These are phyloP conservation scores for Termitomyces sp. DNA, from an alignment of 1,284 basidiomycete species.

Conservation along the genomic window DNA sequence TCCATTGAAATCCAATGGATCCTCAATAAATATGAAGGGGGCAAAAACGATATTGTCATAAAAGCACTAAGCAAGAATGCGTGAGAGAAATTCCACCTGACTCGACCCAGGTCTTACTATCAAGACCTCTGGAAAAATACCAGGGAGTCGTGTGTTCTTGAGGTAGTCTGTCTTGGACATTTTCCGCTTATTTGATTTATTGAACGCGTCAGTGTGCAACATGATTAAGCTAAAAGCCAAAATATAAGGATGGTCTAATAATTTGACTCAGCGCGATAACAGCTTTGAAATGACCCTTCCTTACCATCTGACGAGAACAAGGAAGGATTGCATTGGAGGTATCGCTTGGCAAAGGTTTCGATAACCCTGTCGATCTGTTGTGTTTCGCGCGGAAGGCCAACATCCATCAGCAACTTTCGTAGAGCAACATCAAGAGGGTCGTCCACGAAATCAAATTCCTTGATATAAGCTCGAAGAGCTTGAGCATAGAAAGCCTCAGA, in stretches of 20 bases:
- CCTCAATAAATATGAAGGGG: conserved; percentile 95
- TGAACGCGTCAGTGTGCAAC: conserved; percentile 98
- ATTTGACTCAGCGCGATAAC: background rate
- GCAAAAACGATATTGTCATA: conserved; percentile 96
- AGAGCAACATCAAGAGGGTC: conserved; percentile 92
- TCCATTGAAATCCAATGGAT: conserved; percentile 68
- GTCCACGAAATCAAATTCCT: conserved; percentile 74
- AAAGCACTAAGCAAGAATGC: conserved; percentile 61
- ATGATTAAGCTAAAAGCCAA: conserved; percentile 98
- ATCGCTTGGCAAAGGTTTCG: conserved; percentile 88
- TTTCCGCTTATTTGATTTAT: conserved; percentile 95
- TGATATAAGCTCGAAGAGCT: conserved; percentile 73
- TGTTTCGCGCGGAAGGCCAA: conserved; percentile 90
- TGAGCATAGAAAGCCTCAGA: conserved; percentile 67
- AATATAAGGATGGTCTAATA: conserved; percentile 89
- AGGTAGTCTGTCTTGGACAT: conserved; percentile 95
- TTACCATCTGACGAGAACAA: conserved; percentile 77
- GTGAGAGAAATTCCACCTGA: conserved; percentile 6
- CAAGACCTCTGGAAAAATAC: conserved; percentile 77
- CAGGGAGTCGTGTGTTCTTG: conserved; percentile 87
- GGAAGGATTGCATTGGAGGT: conserved; percentile 79
- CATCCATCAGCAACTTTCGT: conserved; percentile 86
- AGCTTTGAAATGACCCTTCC: conserved; percentile 14
- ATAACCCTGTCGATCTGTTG: conserved; percentile 99
- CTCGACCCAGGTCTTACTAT: conserved; percentile 52